A percentile compares a stretch with the other conserved stretches of the same genome.
Evolutionary conservation across 768 basidiomycete species (phyloP).

Genomic region (Tylopilus plumbeoviolaceoides): DNA sequence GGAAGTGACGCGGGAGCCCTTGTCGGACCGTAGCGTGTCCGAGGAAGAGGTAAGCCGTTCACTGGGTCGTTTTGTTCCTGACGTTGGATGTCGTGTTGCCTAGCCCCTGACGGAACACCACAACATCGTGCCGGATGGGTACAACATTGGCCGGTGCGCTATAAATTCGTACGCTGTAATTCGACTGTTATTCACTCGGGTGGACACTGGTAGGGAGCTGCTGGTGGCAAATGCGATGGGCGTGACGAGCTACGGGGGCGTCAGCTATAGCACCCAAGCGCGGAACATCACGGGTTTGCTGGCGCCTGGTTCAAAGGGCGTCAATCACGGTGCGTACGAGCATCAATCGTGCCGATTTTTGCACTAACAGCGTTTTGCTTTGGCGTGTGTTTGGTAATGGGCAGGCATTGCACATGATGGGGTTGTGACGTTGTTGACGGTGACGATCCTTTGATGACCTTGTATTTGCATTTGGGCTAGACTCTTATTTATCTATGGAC

Average conservation of each 20-base stretch:
- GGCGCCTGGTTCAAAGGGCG: constrained; percentile 43
- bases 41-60: constrained; percentile 38
- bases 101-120: constrained; percentile 35
- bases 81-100: neutral
- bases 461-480: neutral
- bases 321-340: constrained; percentile 45
- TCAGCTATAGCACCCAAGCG: constrained; percentile 44
- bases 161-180: neutral
- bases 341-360: neutral
- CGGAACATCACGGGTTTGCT: constrained; percentile 52
- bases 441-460: constrained; percentile 36
- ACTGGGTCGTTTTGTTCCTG: neutral
- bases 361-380: neutral
- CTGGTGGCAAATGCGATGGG: constrained; percentile 39
- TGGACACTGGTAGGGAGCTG: constrained; percentile 26
- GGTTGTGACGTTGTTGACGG: constrained; percentile 50
- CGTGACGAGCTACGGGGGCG: constrained; percentile 36
- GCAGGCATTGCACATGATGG: constrained; percentile 60
- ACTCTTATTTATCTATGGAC: neutral
- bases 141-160: constrained; percentile 42
- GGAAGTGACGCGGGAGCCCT: neutral
- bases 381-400: neutral
- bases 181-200: too few relatives aligned
- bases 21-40: constrained; percentile 36
- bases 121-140: constrained; percentile 44